Conservation (phyloP, 257 asterid genomes). For the Nicotiana otophora region DNA sequence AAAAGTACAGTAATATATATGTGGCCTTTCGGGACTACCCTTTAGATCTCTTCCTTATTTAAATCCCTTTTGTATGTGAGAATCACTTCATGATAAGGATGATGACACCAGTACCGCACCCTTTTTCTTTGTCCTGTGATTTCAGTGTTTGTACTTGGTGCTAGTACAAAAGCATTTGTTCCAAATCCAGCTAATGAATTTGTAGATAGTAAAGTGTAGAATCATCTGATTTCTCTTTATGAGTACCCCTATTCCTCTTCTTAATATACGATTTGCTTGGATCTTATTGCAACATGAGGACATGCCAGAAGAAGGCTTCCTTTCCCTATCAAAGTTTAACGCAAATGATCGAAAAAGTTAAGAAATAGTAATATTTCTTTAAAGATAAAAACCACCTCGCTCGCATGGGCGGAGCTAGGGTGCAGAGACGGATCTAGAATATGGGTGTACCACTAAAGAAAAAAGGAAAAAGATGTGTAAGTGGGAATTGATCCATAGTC, state of each 20-base stretch:
- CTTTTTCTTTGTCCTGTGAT: neutral
- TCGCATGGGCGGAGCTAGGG: no score
- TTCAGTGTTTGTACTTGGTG: slow-evolving; percentile 1
- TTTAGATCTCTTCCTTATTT: neutral
- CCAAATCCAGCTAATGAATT: neutral
- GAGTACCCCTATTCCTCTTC: neutral
- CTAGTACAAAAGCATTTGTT: neutral
- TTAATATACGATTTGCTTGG: neutral
- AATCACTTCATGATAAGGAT: neutral
- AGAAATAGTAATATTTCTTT: no score
- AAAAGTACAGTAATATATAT: no score
- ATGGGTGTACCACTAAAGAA: no score
- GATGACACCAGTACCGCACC: neutral
- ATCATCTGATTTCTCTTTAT: neutral
- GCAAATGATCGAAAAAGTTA: no score
- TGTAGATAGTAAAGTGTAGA: neutral
- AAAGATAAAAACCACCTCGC: no score
- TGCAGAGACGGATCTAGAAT: no score
- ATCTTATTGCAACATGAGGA: neutral
- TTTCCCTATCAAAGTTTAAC: no score
- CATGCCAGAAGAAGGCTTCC: neutral
- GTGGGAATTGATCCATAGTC: no score
- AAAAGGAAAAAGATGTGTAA: no score
- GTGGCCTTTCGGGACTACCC: neutral
- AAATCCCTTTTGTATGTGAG: neutral